Base-by-base conservation (phyloP, 176 grass and related monocot genomes). In the Triticum monococcum region DNA sequence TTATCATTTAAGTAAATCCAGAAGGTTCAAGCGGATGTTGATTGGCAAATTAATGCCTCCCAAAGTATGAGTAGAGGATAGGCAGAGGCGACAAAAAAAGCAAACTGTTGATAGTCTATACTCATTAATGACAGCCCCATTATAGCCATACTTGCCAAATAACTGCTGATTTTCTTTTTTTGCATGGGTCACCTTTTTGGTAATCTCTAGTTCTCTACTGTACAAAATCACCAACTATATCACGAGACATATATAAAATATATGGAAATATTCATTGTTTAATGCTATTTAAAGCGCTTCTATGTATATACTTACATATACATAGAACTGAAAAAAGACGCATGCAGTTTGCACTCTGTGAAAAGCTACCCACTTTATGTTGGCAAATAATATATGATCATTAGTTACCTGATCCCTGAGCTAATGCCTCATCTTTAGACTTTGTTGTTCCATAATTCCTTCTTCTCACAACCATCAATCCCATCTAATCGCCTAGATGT, bases 121-220 rank as follows among this genome's bases (percentile, higher is more conserved):
- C 22, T 72, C 64, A 88, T 84, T 84, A 84, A 88, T 84, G 23
- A 22, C 60, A 3, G 31, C 30, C 75, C 70, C 74, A 67, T 88
- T 83, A 61, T 63, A 59, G 38, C 64, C 40, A 52, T 4, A 37
- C 7, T 12, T 72, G 22, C 28, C 65, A 64, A 63, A 64, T 64
- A 84, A 62, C 46, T 11, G 30, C 36, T 54, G 12, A 22, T 64
- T 48, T 30, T 30, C 28, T 30, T 36, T 9, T 50, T 68, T 88
- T 79, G 40, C 75, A 72, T 18, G 2, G 11, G 12, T 9, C 20
- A 23, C 56, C 81, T 59, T 57, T 59, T 52, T 30, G 28, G 28
- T 26, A 76, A 72, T 11, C 40, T 22, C n/a, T 4, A 20, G 22
- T 7, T 11, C 40, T 22, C n/a, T 4, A 20, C 28, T 7, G 17